Conservation (phyloP, 805 yeast species). For the Phaffomyces opuntiae region DNA sequence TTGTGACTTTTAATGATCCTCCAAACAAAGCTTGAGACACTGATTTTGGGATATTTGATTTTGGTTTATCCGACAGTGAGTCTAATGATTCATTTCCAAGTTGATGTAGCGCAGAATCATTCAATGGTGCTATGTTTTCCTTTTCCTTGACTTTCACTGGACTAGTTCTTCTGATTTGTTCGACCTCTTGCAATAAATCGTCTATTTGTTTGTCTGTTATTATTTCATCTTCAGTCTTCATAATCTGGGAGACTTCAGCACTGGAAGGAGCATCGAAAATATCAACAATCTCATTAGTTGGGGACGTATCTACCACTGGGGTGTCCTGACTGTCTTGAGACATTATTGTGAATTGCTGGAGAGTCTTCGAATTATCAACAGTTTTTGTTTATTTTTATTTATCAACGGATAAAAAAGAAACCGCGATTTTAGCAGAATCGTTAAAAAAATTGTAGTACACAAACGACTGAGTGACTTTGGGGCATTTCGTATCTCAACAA, state of each 20-base stretch:
- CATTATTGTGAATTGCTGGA: no score
- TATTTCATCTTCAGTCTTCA: slow-evolving; percentile 7
- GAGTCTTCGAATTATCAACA: no score
- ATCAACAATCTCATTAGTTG: not conserved
- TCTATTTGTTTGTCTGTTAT: slow-evolving; percentile 23
- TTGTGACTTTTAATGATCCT: slow-evolving; percentile 20
- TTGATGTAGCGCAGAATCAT: slow-evolving; percentile 3
- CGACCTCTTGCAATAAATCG: slow-evolving; percentile 21
- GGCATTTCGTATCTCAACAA: no score
- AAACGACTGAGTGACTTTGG: no score
- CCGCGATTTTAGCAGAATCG: no score
- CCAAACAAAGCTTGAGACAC: slow-evolving; percentile 23
- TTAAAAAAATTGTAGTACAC: no score
- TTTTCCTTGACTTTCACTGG: slow-evolving; percentile 7
- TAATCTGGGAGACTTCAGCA: not conserved
- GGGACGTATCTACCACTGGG: not conserved
- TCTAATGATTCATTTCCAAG: slow-evolving; percentile 7
- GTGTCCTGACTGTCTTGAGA: no score
- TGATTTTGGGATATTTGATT: slow-evolving; percentile 19
- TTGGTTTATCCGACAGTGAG: slow-evolving; percentile 2
- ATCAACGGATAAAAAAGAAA: no score
- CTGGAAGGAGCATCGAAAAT: not conserved
- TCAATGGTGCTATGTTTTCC: no score
- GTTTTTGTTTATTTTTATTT: no score
- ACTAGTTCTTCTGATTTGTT: slow-evolving; percentile 16